Evolutionary conservation across 495 filamentous ascomycete species (phyloP).

Genomic region (Lepidopterella palustris): DNA sequence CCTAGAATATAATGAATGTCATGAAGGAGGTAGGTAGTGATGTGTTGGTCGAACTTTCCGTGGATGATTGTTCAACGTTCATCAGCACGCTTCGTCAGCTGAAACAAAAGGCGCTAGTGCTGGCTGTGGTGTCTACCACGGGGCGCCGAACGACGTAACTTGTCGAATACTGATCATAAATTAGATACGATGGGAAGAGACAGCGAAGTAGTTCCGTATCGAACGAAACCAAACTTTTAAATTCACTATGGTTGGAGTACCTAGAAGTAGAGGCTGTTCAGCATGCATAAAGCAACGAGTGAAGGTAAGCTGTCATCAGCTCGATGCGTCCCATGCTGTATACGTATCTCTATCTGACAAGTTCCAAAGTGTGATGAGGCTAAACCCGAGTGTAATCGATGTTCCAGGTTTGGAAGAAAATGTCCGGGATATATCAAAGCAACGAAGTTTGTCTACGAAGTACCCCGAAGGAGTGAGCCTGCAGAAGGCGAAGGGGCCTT

Average conservation of each 20-base stretch:
- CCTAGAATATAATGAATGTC: too few species aligned
- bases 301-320: background rate
- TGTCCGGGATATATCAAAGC: background rate
- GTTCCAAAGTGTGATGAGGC: background rate
- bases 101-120: too few species aligned
- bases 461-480: background rate
- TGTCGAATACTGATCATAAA: too few species aligned
- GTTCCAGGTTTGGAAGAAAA: background rate
- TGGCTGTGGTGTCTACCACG: too few species aligned
- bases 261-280: background rate
- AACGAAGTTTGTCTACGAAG: background rate
- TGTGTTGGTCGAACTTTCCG: too few species aligned
- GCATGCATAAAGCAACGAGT: conserved; percentile 1
- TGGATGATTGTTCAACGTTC: too few species aligned
- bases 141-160: too few species aligned
- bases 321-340: background rate
- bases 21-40: too few species aligned
- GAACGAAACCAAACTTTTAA: too few species aligned
- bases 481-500: background rate
- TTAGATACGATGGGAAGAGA: too few species aligned
- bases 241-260: conserved; percentile 1
- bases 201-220: too few species aligned
- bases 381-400: background rate
- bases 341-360: background rate
- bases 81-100: too few species aligned